Evolutionary conservation across 441 rosid genomes (phyloP).

Genomic region (Melastoma candidum): DNA sequence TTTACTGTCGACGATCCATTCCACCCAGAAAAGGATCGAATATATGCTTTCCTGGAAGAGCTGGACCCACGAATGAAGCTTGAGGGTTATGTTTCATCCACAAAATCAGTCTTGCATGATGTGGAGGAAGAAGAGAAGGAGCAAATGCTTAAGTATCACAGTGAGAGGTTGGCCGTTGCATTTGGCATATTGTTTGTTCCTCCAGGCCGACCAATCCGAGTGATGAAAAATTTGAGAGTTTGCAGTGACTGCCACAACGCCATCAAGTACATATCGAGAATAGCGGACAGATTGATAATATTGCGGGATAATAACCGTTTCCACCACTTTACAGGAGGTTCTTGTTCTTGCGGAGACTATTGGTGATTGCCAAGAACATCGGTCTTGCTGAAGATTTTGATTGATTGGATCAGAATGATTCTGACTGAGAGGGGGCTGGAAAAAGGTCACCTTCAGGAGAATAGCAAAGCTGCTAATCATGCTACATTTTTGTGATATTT

Average conservation of each 20-base stretch:
- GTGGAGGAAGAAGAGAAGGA: slow-evolving; percentile 53
- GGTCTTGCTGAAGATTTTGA: too few relatives aligned
- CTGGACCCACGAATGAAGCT: slow-evolving; percentile 14
- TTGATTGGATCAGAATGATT: too few relatives aligned
- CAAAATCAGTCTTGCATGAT: slow-evolving; percentile 42
- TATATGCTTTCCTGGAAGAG: slow-evolving; percentile 28
- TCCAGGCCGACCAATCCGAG: slow-evolving; percentile 40
- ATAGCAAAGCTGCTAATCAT: too few relatives aligned
- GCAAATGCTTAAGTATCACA: slow-evolving; percentile 41
- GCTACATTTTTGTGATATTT: too few relatives aligned
- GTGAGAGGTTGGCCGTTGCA: slow-evolving; percentile 44
- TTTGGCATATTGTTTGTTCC: slow-evolving; percentile 33
- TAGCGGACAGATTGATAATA: slow-evolving; percentile 35
- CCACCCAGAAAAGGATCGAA: slow-evolving; percentile 40
- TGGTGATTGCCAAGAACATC: slow-evolving; percentile 8
- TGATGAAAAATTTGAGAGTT: slow-evolving; percentile 45
- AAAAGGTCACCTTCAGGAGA: too few relatives aligned
- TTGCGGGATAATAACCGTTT: slow-evolving; percentile 41
- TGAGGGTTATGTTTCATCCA: slow-evolving; percentile 15
- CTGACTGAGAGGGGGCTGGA: too few relatives aligned
- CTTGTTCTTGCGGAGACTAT: slow-evolving; percentile 46
- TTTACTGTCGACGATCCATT: slow-evolving; percentile 38
- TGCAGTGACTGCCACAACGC: slow-evolving; percentile 46
- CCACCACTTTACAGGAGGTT: slow-evolving; percentile 44
- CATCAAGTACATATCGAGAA: slow-evolving; percentile 36